Base-by-base conservation (phyloP, 306 rosid genomes). In the Pterocarpus santalinus region DNA sequence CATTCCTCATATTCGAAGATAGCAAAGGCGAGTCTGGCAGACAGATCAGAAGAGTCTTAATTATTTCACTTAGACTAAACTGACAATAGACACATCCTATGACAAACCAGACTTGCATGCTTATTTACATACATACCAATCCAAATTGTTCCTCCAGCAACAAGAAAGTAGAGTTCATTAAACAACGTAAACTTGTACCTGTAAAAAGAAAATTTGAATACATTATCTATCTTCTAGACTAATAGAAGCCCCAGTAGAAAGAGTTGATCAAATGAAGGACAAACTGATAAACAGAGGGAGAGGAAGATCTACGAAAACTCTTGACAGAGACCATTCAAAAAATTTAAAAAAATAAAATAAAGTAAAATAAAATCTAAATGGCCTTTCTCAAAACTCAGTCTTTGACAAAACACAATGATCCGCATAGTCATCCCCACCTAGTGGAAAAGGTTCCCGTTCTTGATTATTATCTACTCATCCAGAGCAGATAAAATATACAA, bases 101-200 rank as follows among this genome's bases (percentile, higher is more conserved):
- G 47, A 81, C 66, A 84, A 73, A 49, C 51, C 67, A 79, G 13
- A 53, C 17, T 28, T 44, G 68, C 43, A 75, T 17, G 44, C 75
- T 43, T 44, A 58, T 57, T 13, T 71, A 33, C 72, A 84, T 78
- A 73, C 87, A 56, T 95, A 95, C 99, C 99, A 66, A 95, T 95
- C 99, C 99, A 95, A 82, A 95, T 87, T 82, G 99, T 95, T 72
- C 99, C 99, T 69, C 99, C 99, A 68, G 98, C 99, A 69, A 93
- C 98, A 82, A 95, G 87, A 82, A 95, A 95, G 94, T 93, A 95
- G 73, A 95, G 99, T 85, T 95, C 99, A 64, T 95, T 95, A 82
- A 95, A 93, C 85, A 93, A 87, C 33, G 99, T 91, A 83, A 95
- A 93, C 85, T 90, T 95, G 87, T 95, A 95, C 99, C 99, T 93